These are phyloP conservation scores for Neurospora sp. DNA, from an alignment of 495 filamentous ascomycete genomes.

Conservation along the genomic window DNA sequence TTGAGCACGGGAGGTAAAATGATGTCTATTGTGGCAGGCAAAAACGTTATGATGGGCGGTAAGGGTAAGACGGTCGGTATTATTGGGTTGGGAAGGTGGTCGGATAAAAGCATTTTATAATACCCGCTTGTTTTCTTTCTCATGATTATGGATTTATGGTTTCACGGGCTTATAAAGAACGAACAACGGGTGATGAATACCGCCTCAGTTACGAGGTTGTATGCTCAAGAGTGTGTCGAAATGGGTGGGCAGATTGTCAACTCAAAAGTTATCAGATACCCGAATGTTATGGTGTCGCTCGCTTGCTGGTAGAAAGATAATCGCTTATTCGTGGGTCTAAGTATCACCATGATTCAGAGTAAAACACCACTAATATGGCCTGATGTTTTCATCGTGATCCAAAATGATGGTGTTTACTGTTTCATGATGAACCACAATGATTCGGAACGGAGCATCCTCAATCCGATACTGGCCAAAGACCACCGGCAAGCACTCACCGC, in stretches of 20 bases:
- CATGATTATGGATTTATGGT: conserved; percentile 2
- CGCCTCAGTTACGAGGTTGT: background rate
- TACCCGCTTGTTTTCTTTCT: conserved; percentile 3
- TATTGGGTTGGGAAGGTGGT: background rate
- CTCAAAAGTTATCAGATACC: background rate
- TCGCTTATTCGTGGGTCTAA: background rate
- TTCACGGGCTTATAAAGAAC: background rate
- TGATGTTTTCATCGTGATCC: background rate
- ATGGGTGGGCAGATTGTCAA: background rate
- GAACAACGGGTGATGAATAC: background rate
- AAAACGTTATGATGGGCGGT: background rate
- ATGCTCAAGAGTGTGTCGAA: background rate
- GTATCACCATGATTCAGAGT: background rate
- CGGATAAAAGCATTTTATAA: conserved; percentile 11
- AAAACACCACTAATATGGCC: background rate
- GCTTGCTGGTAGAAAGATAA: background rate
- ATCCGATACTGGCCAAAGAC: background rate
- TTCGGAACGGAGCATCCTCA: background rate
- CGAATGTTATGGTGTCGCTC: background rate
- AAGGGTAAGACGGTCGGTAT: background rate
- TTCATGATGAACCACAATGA: background rate
- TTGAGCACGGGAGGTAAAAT: conserved; percentile 4
- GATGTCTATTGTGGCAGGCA: background rate
- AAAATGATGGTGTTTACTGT: background rate
- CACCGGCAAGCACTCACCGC: background rate